Percentiles rank a stretch among this genome's conserved stretches.
These are phyloP conservation scores for Ampelocalamus luodianensis DNA, from an alignment of 176 grass and related monocot species.

Conservation along the genomic window DNA sequence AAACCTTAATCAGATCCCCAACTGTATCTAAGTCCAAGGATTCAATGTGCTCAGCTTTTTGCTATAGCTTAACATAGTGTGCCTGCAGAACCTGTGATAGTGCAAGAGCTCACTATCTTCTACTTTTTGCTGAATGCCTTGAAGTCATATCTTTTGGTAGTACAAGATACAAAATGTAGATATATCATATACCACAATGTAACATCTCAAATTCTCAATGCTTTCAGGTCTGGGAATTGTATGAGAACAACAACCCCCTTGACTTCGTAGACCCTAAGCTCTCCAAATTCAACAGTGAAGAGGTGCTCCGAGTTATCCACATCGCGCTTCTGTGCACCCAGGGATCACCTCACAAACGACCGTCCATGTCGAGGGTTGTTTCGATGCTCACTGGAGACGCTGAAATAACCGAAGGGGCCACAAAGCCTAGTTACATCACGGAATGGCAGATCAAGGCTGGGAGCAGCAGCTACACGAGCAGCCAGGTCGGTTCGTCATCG, in stretches of 20 bases:
- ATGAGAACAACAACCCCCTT: slow-evolving; percentile 46
- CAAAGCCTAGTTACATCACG: slow-evolving; percentile 73
- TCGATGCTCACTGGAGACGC: slow-evolving; percentile 63
- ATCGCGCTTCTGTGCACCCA: slow-evolving; percentile 77
- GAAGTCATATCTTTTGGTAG: not conserved
- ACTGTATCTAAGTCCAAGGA: not conserved
- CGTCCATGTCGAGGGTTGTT: slow-evolving; percentile 76
- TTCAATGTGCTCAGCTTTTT: not conserved
- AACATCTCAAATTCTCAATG: not conserved
- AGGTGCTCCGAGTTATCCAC: slow-evolving; percentile 59
- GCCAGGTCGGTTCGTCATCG: slow-evolving; percentile 26
- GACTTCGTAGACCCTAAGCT: slow-evolving; percentile 63
- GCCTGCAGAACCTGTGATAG: not conserved
- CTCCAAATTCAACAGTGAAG: slow-evolving; percentile 40
- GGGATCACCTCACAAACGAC: slow-evolving; percentile 58
- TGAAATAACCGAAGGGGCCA: slow-evolving; percentile 43
- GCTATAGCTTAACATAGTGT: not conserved
- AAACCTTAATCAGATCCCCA: not conserved
- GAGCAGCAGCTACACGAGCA: slow-evolving; percentile 42
- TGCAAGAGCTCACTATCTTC: not conserved
- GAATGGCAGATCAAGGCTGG: slow-evolving; percentile 69
- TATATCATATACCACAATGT: not conserved
- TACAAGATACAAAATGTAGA: not conserved
- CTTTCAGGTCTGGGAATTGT: slow-evolving; percentile 63
- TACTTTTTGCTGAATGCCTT: not conserved